Base-by-base conservation (phyloP, 768 basidiomycete genomes). In the Hypholoma sublateritium region DNA sequence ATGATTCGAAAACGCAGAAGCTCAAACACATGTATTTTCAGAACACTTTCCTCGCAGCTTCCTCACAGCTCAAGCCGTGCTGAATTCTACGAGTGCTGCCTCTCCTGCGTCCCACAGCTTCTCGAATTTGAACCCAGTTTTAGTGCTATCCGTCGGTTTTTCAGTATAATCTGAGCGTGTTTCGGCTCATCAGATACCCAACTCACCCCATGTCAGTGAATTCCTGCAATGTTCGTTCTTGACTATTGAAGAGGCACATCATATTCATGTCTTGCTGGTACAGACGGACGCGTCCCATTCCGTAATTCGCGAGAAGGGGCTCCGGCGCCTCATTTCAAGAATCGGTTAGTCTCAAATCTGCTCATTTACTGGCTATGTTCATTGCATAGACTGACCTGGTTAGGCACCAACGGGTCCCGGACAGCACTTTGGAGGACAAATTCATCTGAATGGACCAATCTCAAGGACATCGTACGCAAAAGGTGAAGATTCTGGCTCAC, bases 221-320 rank as follows among this genome's bases (percentile, higher is more conserved):
- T 4, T 80, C 73, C 2, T 72, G 58, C 12, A 81, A 47, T 0
- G 72, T 75, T 5, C 81, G 74, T 56, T 81, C 80, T 59, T 75
- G 70, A 6, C 70, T 63, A 47, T 82, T 80, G 13, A 76, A 62
- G 12, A 70, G 22, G 16, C 65, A 43, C 73, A 79, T 74, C 80
- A 82, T 80, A 50, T 72, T 74, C 41, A 82, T 46, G 54, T 83
- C 81, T 47, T 74, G 74, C 32, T 76, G 65, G 57, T 81, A 81
- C 25, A 68, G 67, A 5, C 74, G 65, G 35, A 75, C 64, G 41
- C 67, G 69, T 1, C 77, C 80, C 6, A 73, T 69, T 16, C 79
- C 80, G 50, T 74, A 81, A 62, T 81, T 81, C 5, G 80, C 72
- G 2, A 82, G 69, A 48, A 83, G 65, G 0, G 79, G 81, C 51